phyloP scores from a whole-genome alignment of 768 basidiomycete genomes.

The Boletus pseudopeckii region DNA sequence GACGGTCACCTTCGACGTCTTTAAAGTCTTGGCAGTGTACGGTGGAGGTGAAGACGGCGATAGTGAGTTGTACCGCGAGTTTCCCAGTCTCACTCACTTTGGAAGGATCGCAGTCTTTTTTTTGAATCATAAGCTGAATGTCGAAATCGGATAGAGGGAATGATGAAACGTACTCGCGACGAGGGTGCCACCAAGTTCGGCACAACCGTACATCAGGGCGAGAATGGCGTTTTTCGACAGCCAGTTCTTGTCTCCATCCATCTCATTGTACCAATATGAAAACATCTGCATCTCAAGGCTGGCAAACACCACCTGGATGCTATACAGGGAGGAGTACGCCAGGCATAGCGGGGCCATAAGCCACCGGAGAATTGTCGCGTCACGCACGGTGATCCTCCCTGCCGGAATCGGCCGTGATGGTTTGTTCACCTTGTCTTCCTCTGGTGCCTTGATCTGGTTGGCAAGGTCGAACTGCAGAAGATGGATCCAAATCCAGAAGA shows the following conservation, averaged over 20 bases:
- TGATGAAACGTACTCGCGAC: conserved; percentile 31
- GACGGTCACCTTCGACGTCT: conserved; percentile 41
- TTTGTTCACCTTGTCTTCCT: conserved; percentile 45
- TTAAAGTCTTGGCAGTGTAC: conserved; percentile 51
- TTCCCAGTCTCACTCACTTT: conserved; percentile 27
- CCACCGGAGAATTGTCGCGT: conserved; percentile 39
- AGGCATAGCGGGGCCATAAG: conserved; percentile 34
- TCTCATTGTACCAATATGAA: conserved; percentile 39
- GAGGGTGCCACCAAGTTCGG: conserved; percentile 38
- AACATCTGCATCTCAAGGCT: conserved; percentile 35
- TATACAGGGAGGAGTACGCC: conserved; percentile 32
- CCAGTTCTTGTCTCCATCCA: conserved; percentile 37
- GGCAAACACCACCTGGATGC: conserved; percentile 29
- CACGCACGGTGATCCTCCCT: conserved; percentile 35
- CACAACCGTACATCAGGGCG: conserved; percentile 36
- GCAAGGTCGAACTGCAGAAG: conserved; percentile 42
- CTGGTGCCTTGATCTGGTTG: conserved; percentile 41
- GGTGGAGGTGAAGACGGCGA: conserved; percentile 41
- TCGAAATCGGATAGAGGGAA: not conserved
- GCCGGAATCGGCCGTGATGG: conserved; percentile 45
- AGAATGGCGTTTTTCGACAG: conserved; percentile 38
- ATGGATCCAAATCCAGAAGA: conserved; percentile 46
- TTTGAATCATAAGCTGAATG: not conserved
- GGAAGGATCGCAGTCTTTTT: conserved; percentile 22
- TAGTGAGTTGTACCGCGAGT: conserved; percentile 35